A percentile compares a stretch with the other conserved stretches of the same genome.
These are phyloP conservation scores for Diutina sp. DNA, from an alignment of 1,139 yeast species.

Conservation along the genomic window DNA sequence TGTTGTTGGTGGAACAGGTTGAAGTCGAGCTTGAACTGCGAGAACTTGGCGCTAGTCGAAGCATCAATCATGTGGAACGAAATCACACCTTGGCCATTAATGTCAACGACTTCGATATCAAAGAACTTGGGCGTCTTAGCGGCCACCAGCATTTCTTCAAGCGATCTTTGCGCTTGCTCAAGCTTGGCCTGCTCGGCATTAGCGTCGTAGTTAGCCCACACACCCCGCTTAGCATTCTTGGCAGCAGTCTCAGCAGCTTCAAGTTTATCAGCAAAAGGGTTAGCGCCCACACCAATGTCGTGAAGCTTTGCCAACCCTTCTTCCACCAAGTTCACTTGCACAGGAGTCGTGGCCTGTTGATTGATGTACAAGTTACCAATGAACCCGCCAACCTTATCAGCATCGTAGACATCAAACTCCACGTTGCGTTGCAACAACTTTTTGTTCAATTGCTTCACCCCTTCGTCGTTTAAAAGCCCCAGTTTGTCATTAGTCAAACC, in stretches of 20 bases:
- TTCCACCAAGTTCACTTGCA: constrained; percentile 47
- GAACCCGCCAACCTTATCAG: constrained; percentile 73
- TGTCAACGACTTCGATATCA: constrained; percentile 51
- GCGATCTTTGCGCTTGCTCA: constrained; percentile 8
- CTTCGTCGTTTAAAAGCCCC: constrained; percentile 36
- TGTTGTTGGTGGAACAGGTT: constrained; percentile 29
- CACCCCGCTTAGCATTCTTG: constrained; percentile 37
- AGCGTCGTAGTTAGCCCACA: constrained; percentile 53
- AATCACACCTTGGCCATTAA: constrained; percentile 34
- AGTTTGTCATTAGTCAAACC: constrained; percentile 48
- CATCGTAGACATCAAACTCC: constrained; percentile 52
- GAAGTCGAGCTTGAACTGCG: constrained; percentile 32
- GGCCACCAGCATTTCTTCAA: constrained; percentile 13
- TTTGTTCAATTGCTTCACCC: constrained; percentile 40
- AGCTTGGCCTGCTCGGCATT: constrained; percentile 16
- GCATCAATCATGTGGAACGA: constrained; percentile 38
- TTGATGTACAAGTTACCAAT: constrained; percentile 57
- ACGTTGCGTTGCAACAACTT: constrained; percentile 63
- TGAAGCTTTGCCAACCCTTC: constrained; percentile 59
- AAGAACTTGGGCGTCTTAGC: constrained; percentile 34
- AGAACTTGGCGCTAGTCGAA: constrained; percentile 20
- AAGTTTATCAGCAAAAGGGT: constrained; percentile 41
- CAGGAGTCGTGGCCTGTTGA: constrained; percentile 36
- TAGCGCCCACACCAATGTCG: constrained; percentile 48
- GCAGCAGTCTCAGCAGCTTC: constrained; percentile 56